Evolutionary conservation across 2,329 filamentous ascomycete species (phyloP).

Genomic region (Zasmidium citrigriseum): DNA sequence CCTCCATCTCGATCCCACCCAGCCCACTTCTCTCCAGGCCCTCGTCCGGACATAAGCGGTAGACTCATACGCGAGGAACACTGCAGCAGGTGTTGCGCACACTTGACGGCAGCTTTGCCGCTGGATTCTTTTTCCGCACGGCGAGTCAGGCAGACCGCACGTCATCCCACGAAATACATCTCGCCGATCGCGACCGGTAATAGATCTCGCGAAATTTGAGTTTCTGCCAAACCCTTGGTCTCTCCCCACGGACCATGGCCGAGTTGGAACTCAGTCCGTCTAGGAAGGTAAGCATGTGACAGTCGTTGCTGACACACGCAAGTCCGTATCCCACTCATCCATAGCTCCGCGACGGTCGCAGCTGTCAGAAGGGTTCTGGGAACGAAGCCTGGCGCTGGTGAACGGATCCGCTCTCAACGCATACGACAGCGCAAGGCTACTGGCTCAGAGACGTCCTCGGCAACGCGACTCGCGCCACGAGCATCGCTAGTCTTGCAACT

Average conservation of each 20-base stretch:
- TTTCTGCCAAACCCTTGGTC: background rate
- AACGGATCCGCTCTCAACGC: background rate
- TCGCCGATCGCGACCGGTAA: background rate
- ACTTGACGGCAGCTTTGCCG: too few relatives aligned
- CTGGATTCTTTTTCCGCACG: too few relatives aligned
- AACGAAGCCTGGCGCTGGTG: background rate
- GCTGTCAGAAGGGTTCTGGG: background rate
- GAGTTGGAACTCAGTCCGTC: background rate
- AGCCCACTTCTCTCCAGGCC: background rate
- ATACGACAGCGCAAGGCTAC: background rate
- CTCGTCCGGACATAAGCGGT: background rate
- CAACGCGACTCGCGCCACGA: background rate
- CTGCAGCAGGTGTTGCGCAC: background rate
- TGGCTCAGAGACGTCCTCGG: background rate
- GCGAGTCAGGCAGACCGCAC: background rate
- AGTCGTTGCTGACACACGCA: background rate
- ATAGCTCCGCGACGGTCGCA: background rate
- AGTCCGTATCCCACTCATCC: background rate
- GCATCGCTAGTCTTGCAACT: background rate
- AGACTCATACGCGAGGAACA: background rate
- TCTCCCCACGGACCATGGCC: background rate
- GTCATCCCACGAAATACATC: background rate
- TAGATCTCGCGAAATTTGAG: background rate
- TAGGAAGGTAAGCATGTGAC: background rate
- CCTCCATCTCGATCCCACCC: conserved; percentile 5